phyloP scores from a whole-genome alignment of 208 protist genomes.

The Trypanosoma lewisi region DNA sequence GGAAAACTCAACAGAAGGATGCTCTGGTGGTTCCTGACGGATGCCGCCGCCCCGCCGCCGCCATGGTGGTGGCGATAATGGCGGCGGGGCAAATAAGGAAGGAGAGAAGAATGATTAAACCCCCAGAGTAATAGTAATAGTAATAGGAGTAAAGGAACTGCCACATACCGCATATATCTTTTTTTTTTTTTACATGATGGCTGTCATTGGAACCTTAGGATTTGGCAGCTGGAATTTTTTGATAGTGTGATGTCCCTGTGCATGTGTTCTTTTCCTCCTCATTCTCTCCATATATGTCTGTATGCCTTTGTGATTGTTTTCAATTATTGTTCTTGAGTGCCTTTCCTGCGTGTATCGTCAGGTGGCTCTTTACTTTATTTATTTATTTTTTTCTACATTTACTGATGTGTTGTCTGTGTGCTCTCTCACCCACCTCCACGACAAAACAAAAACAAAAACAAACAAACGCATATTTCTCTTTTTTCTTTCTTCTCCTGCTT shows the following conservation, averaged over 20 bases:
- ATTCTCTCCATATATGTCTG: not conserved
- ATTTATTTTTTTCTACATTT: constrained; percentile 12
- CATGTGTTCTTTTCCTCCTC: constrained; percentile 5
- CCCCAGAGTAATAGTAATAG: not conserved
- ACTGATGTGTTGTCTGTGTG: no score
- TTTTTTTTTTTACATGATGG: constrained; percentile 35
- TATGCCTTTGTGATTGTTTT: no score
- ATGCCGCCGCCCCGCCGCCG: constrained; percentile 19
- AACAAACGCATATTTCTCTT: no score
- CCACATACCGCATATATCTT: not conserved
- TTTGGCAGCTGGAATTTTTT: constrained; percentile 33
- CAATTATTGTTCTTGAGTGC: no score
- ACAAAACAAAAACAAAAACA: no score
- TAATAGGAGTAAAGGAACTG: not conserved
- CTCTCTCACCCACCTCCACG: no score
- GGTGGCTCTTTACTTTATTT: constrained; percentile 3
- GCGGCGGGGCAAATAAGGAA: not conserved
- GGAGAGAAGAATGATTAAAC: constrained; percentile 15
- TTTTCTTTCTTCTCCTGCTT: no score
- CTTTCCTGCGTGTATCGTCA: no score
- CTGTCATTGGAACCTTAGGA: constrained; percentile 48
- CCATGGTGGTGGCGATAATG: constrained; percentile 11
- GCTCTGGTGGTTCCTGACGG: constrained; percentile 31
- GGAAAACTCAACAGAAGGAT: constrained; percentile 13
- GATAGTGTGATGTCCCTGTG: not conserved